phyloP scores from a whole-genome alignment of 495 filamentous ascomycete genomes.

The Podospora pseudoanserina region DNA sequence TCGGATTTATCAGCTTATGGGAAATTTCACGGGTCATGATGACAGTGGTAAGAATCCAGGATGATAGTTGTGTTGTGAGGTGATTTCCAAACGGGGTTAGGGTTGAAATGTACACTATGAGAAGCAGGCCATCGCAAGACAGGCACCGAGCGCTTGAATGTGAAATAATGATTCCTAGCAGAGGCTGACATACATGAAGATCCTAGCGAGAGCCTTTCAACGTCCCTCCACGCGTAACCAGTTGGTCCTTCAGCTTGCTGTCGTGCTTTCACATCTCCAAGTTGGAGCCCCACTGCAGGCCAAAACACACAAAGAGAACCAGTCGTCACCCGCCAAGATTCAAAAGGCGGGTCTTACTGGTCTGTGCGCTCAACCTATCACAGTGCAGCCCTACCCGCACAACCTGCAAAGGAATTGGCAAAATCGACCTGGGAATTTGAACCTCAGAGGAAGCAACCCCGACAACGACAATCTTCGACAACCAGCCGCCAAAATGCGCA shows the following conservation, averaged over 20 bases:
- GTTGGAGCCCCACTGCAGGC: neutral
- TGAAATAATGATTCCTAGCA: neutral
- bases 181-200: neutral
- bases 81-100: slow-evolving; percentile 12
- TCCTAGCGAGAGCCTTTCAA: neutral
- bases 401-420: slow-evolving; percentile 39
- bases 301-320: slow-evolving; percentile 1
- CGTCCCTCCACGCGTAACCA: neutral
- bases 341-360: slow-evolving; percentile 17
- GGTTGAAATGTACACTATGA: neutral
- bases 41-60: neutral
- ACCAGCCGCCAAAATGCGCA: slow-evolving; percentile 78
- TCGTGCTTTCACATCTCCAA: neutral
- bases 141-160: too few relatives aligned
- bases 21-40: neutral
- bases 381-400: slow-evolving; percentile 37
- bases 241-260: neutral
- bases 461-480: slow-evolving; percentile 37
- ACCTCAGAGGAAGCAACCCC: slow-evolving; percentile 33
- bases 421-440: slow-evolving; percentile 33
- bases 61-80: neutral
- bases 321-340: neutral
- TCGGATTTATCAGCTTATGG: neutral
- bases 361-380: slow-evolving; percentile 30
- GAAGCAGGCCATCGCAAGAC: neutral